Conservation (phyloP, 2,329 filamentous ascomycete species). For the Thermomyces lanuginosus region DNA sequence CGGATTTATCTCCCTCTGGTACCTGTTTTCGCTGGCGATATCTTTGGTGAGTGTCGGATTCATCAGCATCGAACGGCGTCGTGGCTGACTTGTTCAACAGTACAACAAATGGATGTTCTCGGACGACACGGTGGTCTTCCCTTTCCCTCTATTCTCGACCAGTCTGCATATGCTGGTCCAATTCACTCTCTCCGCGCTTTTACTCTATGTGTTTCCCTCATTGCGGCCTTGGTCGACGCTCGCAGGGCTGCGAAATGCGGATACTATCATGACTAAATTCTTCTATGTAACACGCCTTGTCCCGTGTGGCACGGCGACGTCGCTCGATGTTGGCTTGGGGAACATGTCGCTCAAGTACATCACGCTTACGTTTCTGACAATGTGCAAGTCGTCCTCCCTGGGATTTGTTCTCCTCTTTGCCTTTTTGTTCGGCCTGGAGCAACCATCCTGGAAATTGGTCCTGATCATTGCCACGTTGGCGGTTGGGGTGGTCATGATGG, state of each 20-base stretch:
- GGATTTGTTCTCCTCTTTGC: slow-evolving; percentile 92
- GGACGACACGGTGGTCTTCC: slow-evolving; percentile 67
- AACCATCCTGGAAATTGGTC: slow-evolving; percentile 69
- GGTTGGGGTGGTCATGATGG: slow-evolving; percentile 90
- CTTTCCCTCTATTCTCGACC: slow-evolving; percentile 89
- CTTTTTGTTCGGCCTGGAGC: slow-evolving; percentile 81
- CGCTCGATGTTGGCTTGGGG: slow-evolving; percentile 85
- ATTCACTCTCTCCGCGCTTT: slow-evolving; percentile 59
- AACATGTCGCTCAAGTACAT: slow-evolving; percentile 96
- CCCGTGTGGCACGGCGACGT: slow-evolving; percentile 82
- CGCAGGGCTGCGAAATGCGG: slow-evolving; percentile 25
- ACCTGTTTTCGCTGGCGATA: slow-evolving; percentile 80
- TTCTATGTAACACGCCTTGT: slow-evolving; percentile 89
- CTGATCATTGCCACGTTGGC: slow-evolving; percentile 87
- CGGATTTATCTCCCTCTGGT: slow-evolving; percentile 77
- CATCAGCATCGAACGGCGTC: slow-evolving; percentile 3
- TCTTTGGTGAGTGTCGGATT: slow-evolving; percentile 51
- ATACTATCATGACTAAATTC: slow-evolving; percentile 59
- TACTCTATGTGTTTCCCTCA: slow-evolving; percentile 69
- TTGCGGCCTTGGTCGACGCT: slow-evolving; percentile 42
- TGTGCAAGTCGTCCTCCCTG: slow-evolving; percentile 96
- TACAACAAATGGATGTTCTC: slow-evolving; percentile 99
- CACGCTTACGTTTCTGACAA: slow-evolving; percentile 92
- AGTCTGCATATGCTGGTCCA: slow-evolving; percentile 93
- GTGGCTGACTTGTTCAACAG: slow-evolving; percentile 28